Conservation (phyloP, 306 rosid genomes). For the Arachis stenosperma region DNA sequence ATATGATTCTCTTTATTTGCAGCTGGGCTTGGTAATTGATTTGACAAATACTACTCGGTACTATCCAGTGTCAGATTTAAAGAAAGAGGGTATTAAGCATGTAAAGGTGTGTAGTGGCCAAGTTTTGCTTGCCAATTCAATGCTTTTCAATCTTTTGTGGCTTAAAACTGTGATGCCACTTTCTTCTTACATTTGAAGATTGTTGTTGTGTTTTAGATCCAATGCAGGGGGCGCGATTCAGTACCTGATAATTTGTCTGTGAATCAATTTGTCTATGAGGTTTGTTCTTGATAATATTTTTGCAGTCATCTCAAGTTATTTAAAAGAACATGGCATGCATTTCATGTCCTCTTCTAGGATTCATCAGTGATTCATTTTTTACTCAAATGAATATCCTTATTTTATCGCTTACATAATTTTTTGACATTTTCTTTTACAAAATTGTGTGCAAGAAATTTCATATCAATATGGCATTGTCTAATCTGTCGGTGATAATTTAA, state of each 20-base stretch:
- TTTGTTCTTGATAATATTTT: conserved; percentile 43
- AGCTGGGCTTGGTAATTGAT: conserved; percentile 99
- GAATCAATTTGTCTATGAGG: conserved; percentile 92
- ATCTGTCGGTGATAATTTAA: conserved; percentile 20
- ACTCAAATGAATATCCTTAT: conserved; percentile 15
- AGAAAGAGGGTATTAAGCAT: conserved; percentile 96
- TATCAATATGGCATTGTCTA: neutral
- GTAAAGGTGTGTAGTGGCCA: conserved; percentile 66
- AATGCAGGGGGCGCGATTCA: conserved; percentile 91
- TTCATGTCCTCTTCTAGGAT: conserved; percentile 5
- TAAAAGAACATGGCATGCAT: conserved; percentile 28
- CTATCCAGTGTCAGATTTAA: conserved; percentile 79
- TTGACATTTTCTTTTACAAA: conserved; percentile 14
- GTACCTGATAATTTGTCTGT: conserved; percentile 91
- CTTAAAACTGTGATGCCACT: conserved; percentile 22
- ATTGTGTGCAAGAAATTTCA: neutral
- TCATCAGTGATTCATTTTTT: conserved; percentile 7
- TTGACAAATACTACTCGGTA: conserved; percentile 91
- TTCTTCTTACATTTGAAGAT: conserved; percentile 38
- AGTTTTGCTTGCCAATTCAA: conserved; percentile 28
- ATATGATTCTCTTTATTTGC: conserved; percentile 49
- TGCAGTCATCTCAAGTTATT: conserved; percentile 26
- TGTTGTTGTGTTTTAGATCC: conserved; percentile 68
- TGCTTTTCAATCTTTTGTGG: conserved; percentile 4
- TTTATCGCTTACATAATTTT: conserved; percentile 14